Percentiles rank a stretch among this genome's conserved stretches.
These are phyloP conservation scores for Cladosporium sp. DNA, from an alignment of 2,329 filamentous ascomycete genomes.

Conservation along the genomic window DNA sequence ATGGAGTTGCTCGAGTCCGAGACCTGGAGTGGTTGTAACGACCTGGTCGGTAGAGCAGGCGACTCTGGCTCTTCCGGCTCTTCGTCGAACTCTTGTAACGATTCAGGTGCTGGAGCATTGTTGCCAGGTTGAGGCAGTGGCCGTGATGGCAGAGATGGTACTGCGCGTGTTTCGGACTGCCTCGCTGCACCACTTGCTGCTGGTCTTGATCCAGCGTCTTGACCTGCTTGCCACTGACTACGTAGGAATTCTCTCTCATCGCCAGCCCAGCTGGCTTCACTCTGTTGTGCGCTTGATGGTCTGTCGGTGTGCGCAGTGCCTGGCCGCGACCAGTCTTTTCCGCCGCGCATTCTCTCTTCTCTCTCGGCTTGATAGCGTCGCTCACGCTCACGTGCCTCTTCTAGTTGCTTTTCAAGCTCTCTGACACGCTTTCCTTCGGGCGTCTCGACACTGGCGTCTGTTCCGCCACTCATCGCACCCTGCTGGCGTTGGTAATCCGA, in stretches of 20 bases:
- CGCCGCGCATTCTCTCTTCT: slow-evolving; percentile 51
- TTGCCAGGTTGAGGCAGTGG: slow-evolving; percentile 49
- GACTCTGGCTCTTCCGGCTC: slow-evolving; percentile 17
- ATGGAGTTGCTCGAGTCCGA: slow-evolving; percentile 26
- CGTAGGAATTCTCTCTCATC: slow-evolving; percentile 67
- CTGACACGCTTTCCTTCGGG: slow-evolving; percentile 69
- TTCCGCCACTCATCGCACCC: slow-evolving; percentile 41
- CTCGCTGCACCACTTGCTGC: slow-evolving; percentile 15
- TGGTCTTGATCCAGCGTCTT: slow-evolving; percentile 31
- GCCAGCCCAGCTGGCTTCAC: slow-evolving; percentile 65
- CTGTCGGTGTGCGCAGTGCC: slow-evolving; percentile 31
- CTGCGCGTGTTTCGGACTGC: slow-evolving; percentile 34
- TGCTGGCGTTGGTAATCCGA: slow-evolving; percentile 83
- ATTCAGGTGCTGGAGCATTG: background rate
- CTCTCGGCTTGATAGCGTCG: slow-evolving; percentile 64
- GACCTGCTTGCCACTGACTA: slow-evolving; percentile 55
- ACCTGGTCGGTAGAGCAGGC: slow-evolving; percentile 10
- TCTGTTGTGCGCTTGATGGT: slow-evolving; percentile 47
- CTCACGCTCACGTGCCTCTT: slow-evolving; percentile 68
- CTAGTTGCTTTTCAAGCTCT: slow-evolving; percentile 75
- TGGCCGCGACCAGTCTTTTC: slow-evolving; percentile 41
- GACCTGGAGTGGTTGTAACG: slow-evolving; percentile 22
- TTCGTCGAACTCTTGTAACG: slow-evolving; percentile 10
- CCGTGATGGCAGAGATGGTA: slow-evolving; percentile 44
- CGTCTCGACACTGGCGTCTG: slow-evolving; percentile 43